Evolutionary conservation across 2,329 filamentous ascomycete species (phyloP).

Genomic region (Sporothrix variecibatus): DNA sequence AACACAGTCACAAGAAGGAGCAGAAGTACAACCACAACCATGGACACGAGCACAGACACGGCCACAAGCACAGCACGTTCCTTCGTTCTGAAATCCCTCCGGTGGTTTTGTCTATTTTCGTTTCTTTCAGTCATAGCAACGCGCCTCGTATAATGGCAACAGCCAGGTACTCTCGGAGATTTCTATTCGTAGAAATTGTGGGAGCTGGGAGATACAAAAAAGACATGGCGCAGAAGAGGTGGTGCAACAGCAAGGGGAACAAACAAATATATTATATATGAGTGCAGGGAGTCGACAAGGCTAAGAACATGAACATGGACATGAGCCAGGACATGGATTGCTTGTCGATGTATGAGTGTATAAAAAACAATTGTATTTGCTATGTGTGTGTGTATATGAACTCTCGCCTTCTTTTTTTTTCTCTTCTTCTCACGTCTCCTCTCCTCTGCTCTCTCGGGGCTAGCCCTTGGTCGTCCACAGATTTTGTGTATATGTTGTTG

Average conservation of each 20-base stretch:
- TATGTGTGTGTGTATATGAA: neutral
- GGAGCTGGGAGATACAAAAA: too few relatives aligned
- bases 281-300: neutral
- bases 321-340: neutral
- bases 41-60: neutral
- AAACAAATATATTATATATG: neutral
- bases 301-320: neutral
- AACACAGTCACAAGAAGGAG: neutral
- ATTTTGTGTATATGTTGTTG: neutral
- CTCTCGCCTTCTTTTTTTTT: neutral
- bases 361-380: neutral
- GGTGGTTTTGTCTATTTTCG: neutral
- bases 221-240: neutral
- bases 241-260: neutral
- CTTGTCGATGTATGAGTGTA: neutral
- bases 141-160: neutral
- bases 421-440: neutral
- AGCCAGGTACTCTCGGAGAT: neutral
- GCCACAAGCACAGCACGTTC: neutral
- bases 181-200: neutral
- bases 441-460: neutral
- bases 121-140: neutral
- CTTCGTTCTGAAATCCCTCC: neutral
- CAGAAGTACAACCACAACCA: neutral
- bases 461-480: neutral